Percentiles rank a stretch among this genome's conserved stretches.
Evolutionary conservation across 2,329 filamentous ascomycete genomes (phyloP).

Genomic region (Talaromyces sp.): DNA sequence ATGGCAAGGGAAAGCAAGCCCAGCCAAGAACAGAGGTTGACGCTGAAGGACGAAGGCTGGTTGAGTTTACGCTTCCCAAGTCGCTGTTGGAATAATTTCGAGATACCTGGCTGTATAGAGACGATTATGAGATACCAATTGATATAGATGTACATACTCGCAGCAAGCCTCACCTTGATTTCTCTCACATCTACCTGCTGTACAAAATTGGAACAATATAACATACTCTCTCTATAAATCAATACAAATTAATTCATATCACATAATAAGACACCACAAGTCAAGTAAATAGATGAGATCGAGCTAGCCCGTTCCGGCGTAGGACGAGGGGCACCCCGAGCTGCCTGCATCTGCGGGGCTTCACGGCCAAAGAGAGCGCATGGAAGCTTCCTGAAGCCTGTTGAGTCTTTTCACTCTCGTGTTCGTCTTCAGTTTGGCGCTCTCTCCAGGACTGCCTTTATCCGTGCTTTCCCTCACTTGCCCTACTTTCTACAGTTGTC

Average conservation of each 20-base stretch:
- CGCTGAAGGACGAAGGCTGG: slow-evolving; percentile 2
- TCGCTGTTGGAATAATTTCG: slow-evolving; percentile 18
- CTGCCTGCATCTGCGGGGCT: slow-evolving; percentile 6
- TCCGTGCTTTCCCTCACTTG: not conserved
- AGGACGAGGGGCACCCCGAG: not conserved
- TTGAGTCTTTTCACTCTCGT: not conserved
- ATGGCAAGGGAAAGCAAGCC: slow-evolving; percentile 7
- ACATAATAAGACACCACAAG: not conserved
- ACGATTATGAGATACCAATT: not conserved
- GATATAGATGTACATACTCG: not conserved
- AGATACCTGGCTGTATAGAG: slow-evolving; percentile 1
- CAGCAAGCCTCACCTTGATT: not conserved
- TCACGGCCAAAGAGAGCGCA: slow-evolving; percentile 5
- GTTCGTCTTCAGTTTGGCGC: not conserved
- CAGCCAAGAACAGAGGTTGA: slow-evolving; percentile 6
- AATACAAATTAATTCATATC: not conserved
- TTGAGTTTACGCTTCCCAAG: slow-evolving; percentile 17
- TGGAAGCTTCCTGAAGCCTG: slow-evolving; percentile 13
- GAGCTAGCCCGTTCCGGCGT: not conserved
- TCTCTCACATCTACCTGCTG: too few relatives aligned
- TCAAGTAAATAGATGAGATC: too few relatives aligned
- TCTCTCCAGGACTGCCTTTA: not conserved
- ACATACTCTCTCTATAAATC: not conserved
- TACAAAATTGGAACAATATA: too few relatives aligned
- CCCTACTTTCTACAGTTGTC: not conserved